A percentile compares a stretch with the other conserved stretches of the same genome.
phyloP scores from a whole-genome alignment of 2,329 filamentous ascomycete genomes.

The Lecanicillium sp. region DNA sequence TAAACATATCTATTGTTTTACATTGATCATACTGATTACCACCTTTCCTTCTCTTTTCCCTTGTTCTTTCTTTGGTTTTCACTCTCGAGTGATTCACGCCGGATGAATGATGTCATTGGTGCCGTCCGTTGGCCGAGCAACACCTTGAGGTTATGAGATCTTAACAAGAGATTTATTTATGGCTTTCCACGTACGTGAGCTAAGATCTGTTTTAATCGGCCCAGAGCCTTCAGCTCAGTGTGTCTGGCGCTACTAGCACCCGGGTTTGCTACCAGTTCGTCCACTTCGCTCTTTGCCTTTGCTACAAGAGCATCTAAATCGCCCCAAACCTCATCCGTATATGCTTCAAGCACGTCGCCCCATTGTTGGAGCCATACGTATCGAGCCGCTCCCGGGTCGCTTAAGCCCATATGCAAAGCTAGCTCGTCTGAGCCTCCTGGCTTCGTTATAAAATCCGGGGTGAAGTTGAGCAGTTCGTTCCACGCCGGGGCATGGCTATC shows the following conservation, averaged over 20 bases:
- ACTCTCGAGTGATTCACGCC: too few relatives aligned
- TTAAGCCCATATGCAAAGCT: conserved; percentile 28
- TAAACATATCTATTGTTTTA: too few relatives aligned
- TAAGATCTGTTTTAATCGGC: conserved; percentile 27
- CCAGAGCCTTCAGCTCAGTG: conserved; percentile 21
- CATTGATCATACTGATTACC: too few relatives aligned
- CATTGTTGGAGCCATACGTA: conserved; percentile 45
- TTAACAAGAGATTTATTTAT: conserved; percentile 1
- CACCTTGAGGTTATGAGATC: conserved; percentile 9
- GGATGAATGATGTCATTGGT: too few relatives aligned
- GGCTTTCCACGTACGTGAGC: conserved; percentile 25
- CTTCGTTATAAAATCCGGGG: conserved; percentile 31
- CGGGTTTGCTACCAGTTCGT: conserved; percentile 23
- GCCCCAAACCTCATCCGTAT: conserved; percentile 63
- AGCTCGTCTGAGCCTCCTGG: conserved; percentile 13
- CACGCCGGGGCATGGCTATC: conserved; percentile 18
- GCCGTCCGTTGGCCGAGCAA: conserved; percentile 12
- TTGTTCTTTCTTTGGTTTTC: too few relatives aligned
- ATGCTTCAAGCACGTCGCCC: conserved; percentile 45
- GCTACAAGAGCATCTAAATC: conserved; percentile 47
- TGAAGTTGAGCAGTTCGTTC: conserved; percentile 42
- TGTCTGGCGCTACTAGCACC: conserved; percentile 7
- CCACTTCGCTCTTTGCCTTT: conserved; percentile 48
- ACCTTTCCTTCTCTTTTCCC: too few relatives aligned
- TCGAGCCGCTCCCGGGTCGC: conserved; percentile 28